Conservation (phyloP, 192 early-diverging fungal species). For the Backusella australiensis region DNA sequence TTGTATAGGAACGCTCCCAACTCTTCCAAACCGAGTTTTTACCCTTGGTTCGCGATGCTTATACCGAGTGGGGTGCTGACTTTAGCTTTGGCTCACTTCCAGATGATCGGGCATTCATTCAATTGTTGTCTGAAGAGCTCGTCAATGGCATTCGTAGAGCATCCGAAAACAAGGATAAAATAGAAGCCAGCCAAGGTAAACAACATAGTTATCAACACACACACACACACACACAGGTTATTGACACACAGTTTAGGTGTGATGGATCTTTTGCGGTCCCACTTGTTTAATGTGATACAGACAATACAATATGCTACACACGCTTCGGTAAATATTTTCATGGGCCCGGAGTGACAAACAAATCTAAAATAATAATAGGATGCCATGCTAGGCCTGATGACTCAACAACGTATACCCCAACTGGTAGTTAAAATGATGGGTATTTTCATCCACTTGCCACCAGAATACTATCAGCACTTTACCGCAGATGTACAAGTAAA, state of each 20-base stretch:
- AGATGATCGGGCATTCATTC: constrained; percentile 30
- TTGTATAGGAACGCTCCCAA: constrained; percentile 25
- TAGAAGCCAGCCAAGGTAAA: constrained; percentile 32
- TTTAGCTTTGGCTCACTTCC: constrained; percentile 16
- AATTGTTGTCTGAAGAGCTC: constrained; percentile 28
- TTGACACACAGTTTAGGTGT: constrained; percentile 10
- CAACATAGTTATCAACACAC: too few species aligned
- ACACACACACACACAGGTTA: not conserved
- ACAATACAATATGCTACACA: constrained; percentile 43
- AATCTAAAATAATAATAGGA: constrained; percentile 7
- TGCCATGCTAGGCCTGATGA: constrained; percentile 28
- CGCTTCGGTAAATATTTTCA: constrained; percentile 43
- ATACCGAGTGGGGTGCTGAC: constrained; percentile 10
- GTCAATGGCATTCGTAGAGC: constrained; percentile 28
- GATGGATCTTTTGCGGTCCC: constrained; percentile 28
- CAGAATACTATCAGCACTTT: constrained; percentile 5
- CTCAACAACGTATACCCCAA: constrained; percentile 36
- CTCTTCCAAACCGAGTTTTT: constrained; percentile 21
- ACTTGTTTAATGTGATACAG: constrained; percentile 38
- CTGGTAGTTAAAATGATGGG: constrained; percentile 34
- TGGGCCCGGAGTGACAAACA: not conserved
- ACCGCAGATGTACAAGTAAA: constrained; percentile 8
- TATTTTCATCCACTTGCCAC: constrained; percentile 35
- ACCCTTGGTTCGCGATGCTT: constrained; percentile 31
- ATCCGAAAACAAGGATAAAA: constrained; percentile 22